Base-by-base conservation (phyloP, 139 green algal species). In the Picochlorum costavermella region DNA sequence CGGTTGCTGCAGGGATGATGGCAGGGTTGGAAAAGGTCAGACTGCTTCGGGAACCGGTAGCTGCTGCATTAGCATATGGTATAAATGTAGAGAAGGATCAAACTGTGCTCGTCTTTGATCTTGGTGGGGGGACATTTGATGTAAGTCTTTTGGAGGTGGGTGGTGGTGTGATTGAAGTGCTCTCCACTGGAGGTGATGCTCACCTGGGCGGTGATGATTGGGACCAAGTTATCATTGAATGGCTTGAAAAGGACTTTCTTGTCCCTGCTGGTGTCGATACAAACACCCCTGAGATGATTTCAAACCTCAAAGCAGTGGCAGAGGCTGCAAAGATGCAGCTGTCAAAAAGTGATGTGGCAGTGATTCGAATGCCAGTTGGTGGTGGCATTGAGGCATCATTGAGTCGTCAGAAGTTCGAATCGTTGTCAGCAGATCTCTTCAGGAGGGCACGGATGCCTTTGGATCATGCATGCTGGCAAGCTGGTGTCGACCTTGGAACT, bases 121-220 rank as follows among this genome's bases (percentile, higher is more conserved):
- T 96, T 28, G 90, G 90, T 2, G 90, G 90, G 6, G 90, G 90
- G 56, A 96, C 90, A 5, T 92, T 86, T 70, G 90, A 96, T 53
- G 79, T 96, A 2, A 81, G 59, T 37, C 65, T 96, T n/a, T 73
- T 96, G 57, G 89, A 96, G 60, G 79, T 86, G 1, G 89, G 89
- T 29, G 79, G 81, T 33, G 88, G 89, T 26, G 85, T 84, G 2
- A 81, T 94, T 1, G 89, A 96, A 74, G 89, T 96, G 29, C 70
- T 96, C 26, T 76, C 81, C 12, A 95, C 89, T 25, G 87, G 87
- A 5, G 90, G 90, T 26, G 88, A 96, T 60, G 48, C 83, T 4
- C 75, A 84, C 62, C 71, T 96, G 31, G 89, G 89, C 6, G 89
- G 89, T 3, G 89, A 95, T 55, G 89, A 96, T 66, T 95, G 83